Evolutionary conservation across 352 stramenopile species (phyloP), one percentile per base, ranked within the genome.

Genomic region (Phytophthora ohioensis): DNA sequence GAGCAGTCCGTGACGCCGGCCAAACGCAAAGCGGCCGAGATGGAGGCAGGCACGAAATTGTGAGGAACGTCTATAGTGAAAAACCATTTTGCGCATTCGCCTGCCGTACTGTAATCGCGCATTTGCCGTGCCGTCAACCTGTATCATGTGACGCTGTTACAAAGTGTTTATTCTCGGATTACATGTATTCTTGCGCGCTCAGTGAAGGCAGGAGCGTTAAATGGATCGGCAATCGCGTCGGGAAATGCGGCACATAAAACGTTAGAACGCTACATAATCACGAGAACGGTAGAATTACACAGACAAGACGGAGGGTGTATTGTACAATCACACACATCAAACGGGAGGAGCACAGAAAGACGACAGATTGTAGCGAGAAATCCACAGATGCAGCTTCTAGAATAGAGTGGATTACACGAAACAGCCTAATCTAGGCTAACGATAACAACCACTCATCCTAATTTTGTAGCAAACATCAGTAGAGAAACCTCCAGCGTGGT

Each of bases 21-120:
- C 38, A 91, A 91, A 69, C 80, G 82, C 43, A 92, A 90, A 69
- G 78, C 72, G 17, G 64, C 74, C 8, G 84, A 90, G 42, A 87
- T 87, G 69, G 54, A 77, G 47, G 27, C 69, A 55, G 57, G 47
- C 36, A 64, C 53, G 42, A 80, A 63, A 41, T 51, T 69, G 54
- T 65, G 56, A 76, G 52, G 53, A 53, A 31, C 54, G 39, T 57
- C 60, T 69, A 53, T 60, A 72, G 41, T 42, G 57, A 35, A 57
- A 57, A 47, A 27, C 21, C 21, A 27, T 52, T 34, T 48, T 62
- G 56, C 56, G 47, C 52, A 41, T 63, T 41, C 30, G 48, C 38
- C 38, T 32, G 13, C 39, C 47, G 47, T 38, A 17, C 10, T 31
- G 45, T 32, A 31, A 52, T 34, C 46, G 4, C 30, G 7, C n/a